Evolutionary conservation across 1,284 basidiomycete species (phyloP).

Genomic region (Leccinum fuscescens): DNA sequence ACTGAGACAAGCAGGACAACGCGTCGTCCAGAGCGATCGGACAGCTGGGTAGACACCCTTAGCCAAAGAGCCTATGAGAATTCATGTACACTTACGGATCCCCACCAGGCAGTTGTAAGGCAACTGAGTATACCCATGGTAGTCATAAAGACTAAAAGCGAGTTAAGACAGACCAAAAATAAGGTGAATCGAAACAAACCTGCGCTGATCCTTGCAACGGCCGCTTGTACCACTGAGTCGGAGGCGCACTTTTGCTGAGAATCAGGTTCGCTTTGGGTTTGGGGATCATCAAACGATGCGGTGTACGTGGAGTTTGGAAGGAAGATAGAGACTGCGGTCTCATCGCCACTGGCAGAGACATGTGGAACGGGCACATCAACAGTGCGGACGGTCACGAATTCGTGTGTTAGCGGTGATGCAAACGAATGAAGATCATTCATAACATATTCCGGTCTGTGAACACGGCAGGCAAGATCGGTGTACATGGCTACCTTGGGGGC

Average conservation of each 20-base stretch:
- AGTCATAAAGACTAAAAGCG: constrained; percentile 52
- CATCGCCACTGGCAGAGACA: neutral
- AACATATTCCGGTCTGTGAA: constrained; percentile 52
- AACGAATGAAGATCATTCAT: neutral
- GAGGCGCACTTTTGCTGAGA: constrained; percentile 51
- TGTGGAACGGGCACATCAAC: neutral
- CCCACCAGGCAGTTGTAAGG: constrained; percentile 86
- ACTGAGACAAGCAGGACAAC: constrained; percentile 62
- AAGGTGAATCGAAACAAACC: constrained; percentile 36
- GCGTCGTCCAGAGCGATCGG: constrained; percentile 78
- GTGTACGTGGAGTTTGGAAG: constrained; percentile 5
- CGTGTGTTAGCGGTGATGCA: neutral
- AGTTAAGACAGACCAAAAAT: constrained; percentile 11
- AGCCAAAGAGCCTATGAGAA: neutral
- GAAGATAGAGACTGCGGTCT: neutral
- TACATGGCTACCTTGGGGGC: constrained; percentile 69
- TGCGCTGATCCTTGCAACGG: constrained; percentile 65
- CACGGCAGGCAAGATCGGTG: constrained; percentile 53
- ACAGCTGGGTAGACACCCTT: constrained; percentile 46
- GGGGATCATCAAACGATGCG: neutral
- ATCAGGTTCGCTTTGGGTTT: neutral
- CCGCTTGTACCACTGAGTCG: constrained; percentile 72
- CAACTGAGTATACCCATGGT: constrained; percentile 71
- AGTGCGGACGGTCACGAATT: neutral
- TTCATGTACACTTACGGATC: constrained; percentile 44